Base-by-base conservation (phyloP, 140 eudicot genomes). In the Ambrosia hybrid region DNA sequence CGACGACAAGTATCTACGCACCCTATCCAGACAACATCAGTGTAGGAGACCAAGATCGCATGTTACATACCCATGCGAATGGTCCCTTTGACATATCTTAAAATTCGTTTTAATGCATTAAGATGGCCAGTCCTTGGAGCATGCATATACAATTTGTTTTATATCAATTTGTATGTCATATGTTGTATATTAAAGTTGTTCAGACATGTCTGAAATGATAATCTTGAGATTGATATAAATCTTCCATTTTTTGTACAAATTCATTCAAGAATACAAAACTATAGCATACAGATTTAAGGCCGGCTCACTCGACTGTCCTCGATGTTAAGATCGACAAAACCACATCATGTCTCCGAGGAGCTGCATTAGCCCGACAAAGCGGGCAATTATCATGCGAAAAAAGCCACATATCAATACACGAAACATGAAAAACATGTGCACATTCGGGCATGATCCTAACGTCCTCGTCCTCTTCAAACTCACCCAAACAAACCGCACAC, bases 401-500 rank as follows among this genome's bases (percentile, higher is more conserved):
- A 3, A 89, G 74, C 96, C 96, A 89, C 83, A 71, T 83, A 70
- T 89, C 88, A 5, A 89, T 86, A 56, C 96, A 86, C 12, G 85
- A 9, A 36, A 82, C 84, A 33, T 86, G 96, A 58, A 86, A 89
- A 10, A 71, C 15, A 73, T 89, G 96, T 0, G 83, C 77, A 4
- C 96, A 89, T 72, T 78, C 84, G 3, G 87, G 85, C 83, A 89
- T 68, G 17, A 86, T 76, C 16, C 84, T 75, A 34, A 89, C 74
- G 6, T 68, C 83, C 0, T 89, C 93, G 4, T 83, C 80, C 56
- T 84, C 87, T 36, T 79, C 73, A 65, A 86, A 89, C 16, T 86
- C 91, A 0, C 87, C 78, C 60, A 89, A 75, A 69, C 96, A 89
- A 17, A 89, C 80, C 4, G 82, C 84, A 63, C 96, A 89, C 0